These are phyloP conservation scores for Debaryomyces fabryi DNA, from an alignment of 1,139 yeast genomes.

Conservation along the genomic window DNA sequence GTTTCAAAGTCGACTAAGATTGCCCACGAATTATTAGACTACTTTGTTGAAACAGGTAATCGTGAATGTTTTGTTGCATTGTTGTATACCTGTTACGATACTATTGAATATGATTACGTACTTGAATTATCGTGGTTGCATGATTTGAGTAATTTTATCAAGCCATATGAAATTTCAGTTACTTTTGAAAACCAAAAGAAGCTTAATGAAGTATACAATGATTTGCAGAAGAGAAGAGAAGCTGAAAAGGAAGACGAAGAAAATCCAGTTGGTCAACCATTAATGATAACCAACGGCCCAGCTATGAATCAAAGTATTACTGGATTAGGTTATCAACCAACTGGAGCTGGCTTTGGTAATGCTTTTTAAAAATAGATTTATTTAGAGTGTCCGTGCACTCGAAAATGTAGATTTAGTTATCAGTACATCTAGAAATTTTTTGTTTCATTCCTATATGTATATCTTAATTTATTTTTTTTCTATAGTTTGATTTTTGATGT, in stretches of 20 bases:
- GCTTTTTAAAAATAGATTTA: conserved; percentile 32
- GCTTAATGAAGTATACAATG: conserved; percentile 66
- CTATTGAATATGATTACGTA: conserved; percentile 80
- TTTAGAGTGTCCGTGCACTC: background rate
- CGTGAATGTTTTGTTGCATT: conserved; percentile 94
- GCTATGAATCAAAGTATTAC: conserved; percentile 27
- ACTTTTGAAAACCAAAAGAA: conserved; percentile 75
- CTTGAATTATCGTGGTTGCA: conserved; percentile 91
- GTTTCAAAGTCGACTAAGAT: conserved; percentile 75
- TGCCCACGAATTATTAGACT: conserved; percentile 84
- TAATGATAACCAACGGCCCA: conserved; percentile 69
- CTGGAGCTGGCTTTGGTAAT: conserved; percentile 71
- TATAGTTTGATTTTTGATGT: conserved; percentile 6
- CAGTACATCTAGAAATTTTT: background rate
- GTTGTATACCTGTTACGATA: conserved; percentile 82
- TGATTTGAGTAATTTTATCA: conserved; percentile 72
- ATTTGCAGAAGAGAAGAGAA: conserved; percentile 69
- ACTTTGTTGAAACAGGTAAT: conserved; percentile 96
- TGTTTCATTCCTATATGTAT: background rate
- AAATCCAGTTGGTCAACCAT: conserved; percentile 51
- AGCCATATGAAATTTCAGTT: conserved; percentile 87
- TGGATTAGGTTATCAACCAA: conserved; percentile 61
- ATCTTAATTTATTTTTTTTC: conserved; percentile 1
- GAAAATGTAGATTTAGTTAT: conserved; percentile 3
- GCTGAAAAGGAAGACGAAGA: conserved; percentile 60